Evolutionary conservation across 768 basidiomycete species (phyloP), one percentile per base, ranked within the genome.

Genomic region (Suillus plorans): DNA sequence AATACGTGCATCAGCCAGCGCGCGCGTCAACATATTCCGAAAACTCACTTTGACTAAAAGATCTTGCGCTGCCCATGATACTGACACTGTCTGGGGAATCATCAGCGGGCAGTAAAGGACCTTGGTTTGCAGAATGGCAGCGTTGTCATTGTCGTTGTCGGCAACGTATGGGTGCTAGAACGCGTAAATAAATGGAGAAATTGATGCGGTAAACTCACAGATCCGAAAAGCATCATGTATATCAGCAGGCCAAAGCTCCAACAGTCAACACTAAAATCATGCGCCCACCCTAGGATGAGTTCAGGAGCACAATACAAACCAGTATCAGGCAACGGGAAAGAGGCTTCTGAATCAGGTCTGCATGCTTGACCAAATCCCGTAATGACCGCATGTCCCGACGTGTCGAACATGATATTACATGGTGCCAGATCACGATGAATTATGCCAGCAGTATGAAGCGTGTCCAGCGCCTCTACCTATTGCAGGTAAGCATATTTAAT

Each of bases 181-280:
- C 18, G 55, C 58, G 63, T 37, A 63, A 39, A 42, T 47, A 50
- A 36, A 37, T 57, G 42, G 55, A 10, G n/a, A 31, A 28, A 53
- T 53, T n/a, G 1, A 61, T 36, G 10, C 12, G 12, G 50, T 61
- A 61, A 20, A 69, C 78, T 70, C 62, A 86, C 86, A 70, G 69
- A 74, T 34, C 83, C 83, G 36, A 80, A 78, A 50, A 82, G 71
- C 80, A 88, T 80, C 66, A 80, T 84, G 65, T 80, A 82, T 45
- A 88, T 62, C 44, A 85, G 63, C 69, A 84, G 70, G 4, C 86
- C 87, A 65, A 88, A 86, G 0, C 82, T 81, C 87, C 87, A 89
- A 67, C 80, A 82, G 71, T 89, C 87, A 22, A 85, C 84, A 16
- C 80, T 74, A 28, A 70, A 75, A 66, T 85, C 82, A 61, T 85